A percentile compares a stretch with the other conserved stretches of the same genome.
Conservation (phyloP, 805 yeast species). For the Ogataea methylovora region DNA sequence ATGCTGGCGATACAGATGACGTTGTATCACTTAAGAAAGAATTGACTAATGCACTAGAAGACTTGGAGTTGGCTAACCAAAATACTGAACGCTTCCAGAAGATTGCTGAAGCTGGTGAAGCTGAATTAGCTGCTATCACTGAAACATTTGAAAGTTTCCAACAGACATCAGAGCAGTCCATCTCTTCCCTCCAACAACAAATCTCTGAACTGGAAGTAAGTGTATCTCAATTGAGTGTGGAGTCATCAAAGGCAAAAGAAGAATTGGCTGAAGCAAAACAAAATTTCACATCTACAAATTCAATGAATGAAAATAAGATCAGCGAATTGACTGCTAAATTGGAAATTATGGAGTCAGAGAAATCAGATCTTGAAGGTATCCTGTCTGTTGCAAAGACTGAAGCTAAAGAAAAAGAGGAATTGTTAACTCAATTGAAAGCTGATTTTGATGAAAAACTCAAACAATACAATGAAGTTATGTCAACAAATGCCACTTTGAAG, state of each 20-base stretch:
- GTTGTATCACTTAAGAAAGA: constrained; percentile 21
- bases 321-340: constrained; percentile 16
- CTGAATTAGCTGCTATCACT: constrained; percentile 48
- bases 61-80: constrained; percentile 49
- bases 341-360: constrained; percentile 16
- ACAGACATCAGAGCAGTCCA: constrained; percentile 18
- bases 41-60: constrained; percentile 35
- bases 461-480: constrained; percentile 18
- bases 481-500: constrained; percentile 13
- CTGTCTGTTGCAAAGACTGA: constrained; percentile 24
- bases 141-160: constrained; percentile 44
- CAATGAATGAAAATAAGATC: constrained; percentile 14
- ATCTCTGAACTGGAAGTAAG: too few relatives aligned
- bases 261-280: constrained; percentile 4
- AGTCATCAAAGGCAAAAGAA: too few relatives aligned
- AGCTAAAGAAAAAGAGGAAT: constrained; percentile 17
- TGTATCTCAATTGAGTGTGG: too few relatives aligned
- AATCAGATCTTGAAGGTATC: constrained; percentile 23
- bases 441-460: constrained; percentile 15
- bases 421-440: constrained; percentile 9
- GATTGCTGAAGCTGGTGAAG: constrained; percentile 63
- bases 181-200: too few relatives aligned
- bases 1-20: constrained; percentile 12
- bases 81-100: constrained; percentile 52
- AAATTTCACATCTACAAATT: constrained; percentile 3